Percentiles rank a stretch among this genome's conserved stretches.
These are phyloP conservation scores for Acacia pycnantha DNA, from an alignment of 331 rosid genomes.

Conservation along the genomic window DNA sequence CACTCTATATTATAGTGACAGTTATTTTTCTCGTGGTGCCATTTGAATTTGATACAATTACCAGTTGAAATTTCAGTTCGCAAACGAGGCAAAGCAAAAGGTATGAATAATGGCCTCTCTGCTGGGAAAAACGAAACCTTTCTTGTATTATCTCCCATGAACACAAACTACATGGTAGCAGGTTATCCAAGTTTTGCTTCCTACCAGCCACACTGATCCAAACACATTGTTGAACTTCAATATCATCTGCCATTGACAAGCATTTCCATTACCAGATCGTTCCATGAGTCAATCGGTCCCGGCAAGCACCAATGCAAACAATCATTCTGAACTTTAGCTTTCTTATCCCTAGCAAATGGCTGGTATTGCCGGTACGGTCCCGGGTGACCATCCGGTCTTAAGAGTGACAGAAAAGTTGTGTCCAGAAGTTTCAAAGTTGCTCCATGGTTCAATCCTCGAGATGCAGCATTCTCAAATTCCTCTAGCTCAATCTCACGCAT, in stretches of 20 bases:
- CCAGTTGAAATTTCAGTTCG: slow-evolving; percentile 17
- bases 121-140: neutral
- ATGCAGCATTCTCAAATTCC: slow-evolving; percentile 44
- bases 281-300: slow-evolving; percentile 93
- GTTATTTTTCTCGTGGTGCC: neutral
- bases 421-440: slow-evolving; percentile 54
- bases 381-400: slow-evolving; percentile 91
- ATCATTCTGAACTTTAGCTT: slow-evolving; percentile 59
- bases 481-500: slow-evolving; percentile 68
- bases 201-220: neutral
- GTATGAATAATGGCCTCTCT: neutral
- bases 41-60: neutral
- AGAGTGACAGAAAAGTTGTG: slow-evolving; percentile 56
- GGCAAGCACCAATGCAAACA: slow-evolving; percentile 93
- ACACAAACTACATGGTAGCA: neutral
- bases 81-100: neutral
- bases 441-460: slow-evolving; percentile 20
- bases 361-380: slow-evolving; percentile 79
- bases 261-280: slow-evolving; percentile 67
- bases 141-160: neutral
- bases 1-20: neutral
- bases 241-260: slow-evolving; percentile 36
- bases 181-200: too few species aligned
- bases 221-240: neutral
- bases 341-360: slow-evolving; percentile 48